Evolutionary conservation across 257 asterid genomes (phyloP), one percentile per base, ranked within the genome.

Genomic region (Nicotiana tabacum): DNA sequence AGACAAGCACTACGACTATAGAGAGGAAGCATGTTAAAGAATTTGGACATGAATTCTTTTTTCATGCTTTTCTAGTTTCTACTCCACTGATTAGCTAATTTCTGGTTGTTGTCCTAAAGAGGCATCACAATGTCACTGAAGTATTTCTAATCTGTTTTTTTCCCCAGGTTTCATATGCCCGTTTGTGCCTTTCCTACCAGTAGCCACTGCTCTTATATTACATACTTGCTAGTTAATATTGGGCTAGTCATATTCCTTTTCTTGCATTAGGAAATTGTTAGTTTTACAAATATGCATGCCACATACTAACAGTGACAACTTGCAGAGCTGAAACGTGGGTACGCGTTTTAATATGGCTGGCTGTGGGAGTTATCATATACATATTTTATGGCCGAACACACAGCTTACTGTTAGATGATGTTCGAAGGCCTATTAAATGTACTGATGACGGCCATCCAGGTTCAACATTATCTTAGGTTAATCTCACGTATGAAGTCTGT

Each of bases 111-210:
- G 29, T 33, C 74, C 53, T 67, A 35, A 33, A 67, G 35, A 11
- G 35, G 77, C 29, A 35, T 67, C 53, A 35, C 77, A 67, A 67
- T 67, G 76, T 67, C 76, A 33, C 35, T 67, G 51, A 67, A 67
- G 76, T 35, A 16, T 33, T 17, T 33, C 77, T 48, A 33, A 67
- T 67, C 77, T 67, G 77, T 10, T 39, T 27, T 67, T 66, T 43
- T 68, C 7, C 43, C 6, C 86, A 85, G 90, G 88, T 85, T 87
- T 87, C 74, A 62, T 55, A 8, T 87, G 90, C 70, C 90, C 88
- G 21, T 85, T 85, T 33, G 90, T 87, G 66, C 90, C 90, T 48
- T 78, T 83, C 60, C 83, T 87, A 11, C 90, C 88, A 3, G 81
- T 78, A 3, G 67, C 72, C n/a, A 81, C 87, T 69, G 74, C 76